Percentiles rank a stretch among this genome's conserved stretches.
phyloP scores from a whole-genome alignment of 148 eudicot species.

The Chenopodium berlandieri region DNA sequence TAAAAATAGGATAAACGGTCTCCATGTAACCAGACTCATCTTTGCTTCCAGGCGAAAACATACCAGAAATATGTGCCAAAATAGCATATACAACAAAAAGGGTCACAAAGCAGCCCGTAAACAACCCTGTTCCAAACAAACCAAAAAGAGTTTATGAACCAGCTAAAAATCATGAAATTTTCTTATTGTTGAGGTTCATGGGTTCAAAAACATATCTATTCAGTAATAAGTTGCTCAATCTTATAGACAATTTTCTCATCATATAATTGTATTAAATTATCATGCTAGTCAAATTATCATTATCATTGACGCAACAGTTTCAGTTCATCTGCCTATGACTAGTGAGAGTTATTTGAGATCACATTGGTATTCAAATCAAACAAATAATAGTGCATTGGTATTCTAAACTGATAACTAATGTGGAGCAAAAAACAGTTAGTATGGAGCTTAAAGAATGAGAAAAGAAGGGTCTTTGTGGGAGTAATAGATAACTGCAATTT shows the following conservation, averaged over 20 bases:
- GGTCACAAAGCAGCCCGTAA: slow-evolving; percentile 86
- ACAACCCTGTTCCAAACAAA: slow-evolving; percentile 56
- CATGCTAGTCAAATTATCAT: not conserved
- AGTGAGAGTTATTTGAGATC: not conserved
- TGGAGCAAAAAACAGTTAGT: not conserved
- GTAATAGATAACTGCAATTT: not conserved
- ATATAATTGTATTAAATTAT: not conserved
- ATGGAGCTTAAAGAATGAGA: not conserved
- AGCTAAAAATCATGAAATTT: not conserved
- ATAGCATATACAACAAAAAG: slow-evolving; percentile 68
- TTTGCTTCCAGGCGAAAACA: slow-evolving; percentile 51
- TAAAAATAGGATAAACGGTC: slow-evolving; percentile 85
- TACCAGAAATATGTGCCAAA: slow-evolving; percentile 73
- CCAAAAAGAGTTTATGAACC: not conserved
- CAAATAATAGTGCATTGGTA: not conserved
- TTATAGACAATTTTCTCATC: not conserved
- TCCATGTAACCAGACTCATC: slow-evolving; percentile 64
- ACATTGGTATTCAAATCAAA: not conserved
- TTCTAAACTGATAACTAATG: not conserved
- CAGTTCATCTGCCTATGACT: not conserved
- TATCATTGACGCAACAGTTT: not conserved
- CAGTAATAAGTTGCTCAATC: not conserved
- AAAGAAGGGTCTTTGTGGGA: not conserved
- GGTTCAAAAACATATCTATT: not conserved
- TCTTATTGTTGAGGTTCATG: not conserved